Conservation (phyloP, 805 yeast species). For the Wickerhamomyces strasburgensis region DNA sequence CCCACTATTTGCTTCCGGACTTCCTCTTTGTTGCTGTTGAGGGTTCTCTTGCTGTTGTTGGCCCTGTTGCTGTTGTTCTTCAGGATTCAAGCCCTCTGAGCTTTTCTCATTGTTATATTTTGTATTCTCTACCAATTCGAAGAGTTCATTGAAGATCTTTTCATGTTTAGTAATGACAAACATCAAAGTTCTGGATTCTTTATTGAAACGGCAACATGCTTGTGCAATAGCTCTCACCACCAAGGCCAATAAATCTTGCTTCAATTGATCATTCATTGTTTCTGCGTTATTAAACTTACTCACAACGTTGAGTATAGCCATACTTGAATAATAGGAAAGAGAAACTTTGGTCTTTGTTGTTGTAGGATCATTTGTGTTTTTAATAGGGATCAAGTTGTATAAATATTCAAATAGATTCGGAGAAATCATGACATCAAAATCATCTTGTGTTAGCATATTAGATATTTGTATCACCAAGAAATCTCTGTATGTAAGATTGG, state of each 20-base stretch:
- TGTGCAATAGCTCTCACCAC: conserved; percentile 52
- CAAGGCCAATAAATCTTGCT: conserved; percentile 55
- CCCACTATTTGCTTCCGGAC: neutral
- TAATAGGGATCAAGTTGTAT: conserved; percentile 53
- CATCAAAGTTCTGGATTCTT: conserved; percentile 49
- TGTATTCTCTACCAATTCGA: conserved; percentile 4
- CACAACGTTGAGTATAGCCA: conserved; percentile 37
- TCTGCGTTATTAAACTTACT: conserved; percentile 26
- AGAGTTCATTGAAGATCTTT: conserved; percentile 20
- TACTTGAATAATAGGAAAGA: conserved; percentile 47
- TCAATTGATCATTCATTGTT: conserved; percentile 29
- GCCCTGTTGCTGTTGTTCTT: too few relatives aligned
- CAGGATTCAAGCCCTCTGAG: too few relatives aligned
- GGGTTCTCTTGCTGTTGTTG: too few relatives aligned
- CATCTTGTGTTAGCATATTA: conserved; percentile 33
- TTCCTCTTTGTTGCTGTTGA: too few relatives aligned
- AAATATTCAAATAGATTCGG: conserved; percentile 53
- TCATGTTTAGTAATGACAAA: conserved; percentile 41
- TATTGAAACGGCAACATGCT: conserved; percentile 44
- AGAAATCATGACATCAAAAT: conserved; percentile 30
- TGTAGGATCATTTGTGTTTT: conserved; percentile 26
- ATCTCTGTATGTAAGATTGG: conserved; percentile 53
- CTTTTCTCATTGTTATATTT: conserved; percentile 5
- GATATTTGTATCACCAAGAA: conserved; percentile 53
- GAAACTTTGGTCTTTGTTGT: conserved; percentile 27